Conservation (phyloP, 2,329 filamentous ascomycete genomes). For the Phaeosphaeria sp. region DNA sequence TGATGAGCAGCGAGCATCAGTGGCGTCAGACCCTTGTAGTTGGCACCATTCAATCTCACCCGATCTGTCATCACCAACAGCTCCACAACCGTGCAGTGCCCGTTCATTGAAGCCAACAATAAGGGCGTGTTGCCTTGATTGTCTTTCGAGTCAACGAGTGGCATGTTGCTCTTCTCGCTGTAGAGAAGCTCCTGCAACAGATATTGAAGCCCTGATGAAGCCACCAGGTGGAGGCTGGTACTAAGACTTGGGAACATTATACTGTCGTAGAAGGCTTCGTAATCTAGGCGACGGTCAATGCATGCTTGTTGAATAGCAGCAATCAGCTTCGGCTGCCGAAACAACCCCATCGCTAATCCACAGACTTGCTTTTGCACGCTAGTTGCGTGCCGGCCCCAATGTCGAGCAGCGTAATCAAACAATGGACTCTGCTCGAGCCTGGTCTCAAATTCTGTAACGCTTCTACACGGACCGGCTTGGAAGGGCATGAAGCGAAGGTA, state of each 20-base stretch:
- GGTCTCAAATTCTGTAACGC: constrained; percentile 15
- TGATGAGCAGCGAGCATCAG: too few species aligned
- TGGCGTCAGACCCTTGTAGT: too few species aligned
- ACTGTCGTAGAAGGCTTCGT: too few species aligned
- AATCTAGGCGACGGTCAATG: too few species aligned
- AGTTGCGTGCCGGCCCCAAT: constrained; percentile 31
- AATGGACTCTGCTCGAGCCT: constrained; percentile 26
- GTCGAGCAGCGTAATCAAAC: constrained; percentile 33
- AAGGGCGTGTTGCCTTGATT: too few species aligned
- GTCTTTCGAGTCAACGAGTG: too few species aligned
- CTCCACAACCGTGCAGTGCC: too few species aligned
- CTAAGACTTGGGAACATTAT: too few species aligned
- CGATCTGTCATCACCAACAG: too few species aligned
- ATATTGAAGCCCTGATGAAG: background rate
- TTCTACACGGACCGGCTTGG: constrained; percentile 11
- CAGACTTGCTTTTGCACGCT: constrained; percentile 7
- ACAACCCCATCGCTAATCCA: constrained; percentile 4
- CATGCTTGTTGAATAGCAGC: background rate
- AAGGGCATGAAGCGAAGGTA: constrained; percentile 40
- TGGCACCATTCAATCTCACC: too few species aligned
- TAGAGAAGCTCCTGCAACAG: background rate
- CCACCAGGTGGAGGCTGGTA: background rate
- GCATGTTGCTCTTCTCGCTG: too few species aligned
- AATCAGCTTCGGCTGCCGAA: background rate
- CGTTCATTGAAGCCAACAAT: too few species aligned